Evolutionary conservation across 2,329 filamentous ascomycete species (phyloP).

Genomic region (Aspergillus ruber): DNA sequence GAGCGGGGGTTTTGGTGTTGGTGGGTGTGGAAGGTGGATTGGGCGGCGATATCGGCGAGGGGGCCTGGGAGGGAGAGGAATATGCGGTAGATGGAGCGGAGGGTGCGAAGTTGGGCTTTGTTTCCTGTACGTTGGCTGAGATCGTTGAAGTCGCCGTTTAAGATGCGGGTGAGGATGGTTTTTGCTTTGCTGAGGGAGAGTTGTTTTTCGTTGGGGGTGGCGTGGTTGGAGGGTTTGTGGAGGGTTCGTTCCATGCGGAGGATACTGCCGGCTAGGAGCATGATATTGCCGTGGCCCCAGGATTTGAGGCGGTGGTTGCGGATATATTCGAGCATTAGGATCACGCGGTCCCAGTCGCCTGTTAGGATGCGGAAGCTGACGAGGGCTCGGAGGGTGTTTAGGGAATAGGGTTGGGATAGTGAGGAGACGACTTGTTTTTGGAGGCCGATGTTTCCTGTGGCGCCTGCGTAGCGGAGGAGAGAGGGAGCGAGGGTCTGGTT

Average conservation of each 20-base stretch:
- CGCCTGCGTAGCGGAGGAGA: constrained; percentile 49
- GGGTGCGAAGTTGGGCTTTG: constrained; percentile 22
- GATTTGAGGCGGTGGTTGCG: constrained; percentile 27
- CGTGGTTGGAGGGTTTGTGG: constrained; percentile 6
- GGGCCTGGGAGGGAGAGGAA: constrained; percentile 27
- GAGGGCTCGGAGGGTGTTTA: constrained; percentile 31
- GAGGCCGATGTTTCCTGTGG: constrained; percentile 38
- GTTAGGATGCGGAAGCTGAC: constrained; percentile 27
- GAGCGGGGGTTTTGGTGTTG: constrained; percentile 7
- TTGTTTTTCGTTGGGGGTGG: constrained; percentile 7
- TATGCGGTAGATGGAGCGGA: constrained; percentile 24
- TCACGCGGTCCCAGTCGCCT: constrained; percentile 29
- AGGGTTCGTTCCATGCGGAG: constrained; percentile 30
- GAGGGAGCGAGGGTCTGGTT: constrained; percentile 46
- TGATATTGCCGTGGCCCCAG: constrained; percentile 34
- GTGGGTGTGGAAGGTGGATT: background rate
- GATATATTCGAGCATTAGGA: constrained; percentile 26
- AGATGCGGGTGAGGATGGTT: constrained; percentile 26
- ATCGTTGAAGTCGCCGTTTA: constrained; percentile 30
- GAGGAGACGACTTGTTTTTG: constrained; percentile 22
- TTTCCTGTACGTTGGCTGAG: constrained; percentile 8
- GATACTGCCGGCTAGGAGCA: constrained; percentile 32
- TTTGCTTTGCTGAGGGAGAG: constrained; percentile 20
- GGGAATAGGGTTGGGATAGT: constrained; percentile 25
- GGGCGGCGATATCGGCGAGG: constrained; percentile 21